Percentiles rank a stretch among this genome's conserved stretches.
Evolutionary conservation across 1,139 yeast species (phyloP).

Genomic region (Suhomyces panamericanus): DNA sequence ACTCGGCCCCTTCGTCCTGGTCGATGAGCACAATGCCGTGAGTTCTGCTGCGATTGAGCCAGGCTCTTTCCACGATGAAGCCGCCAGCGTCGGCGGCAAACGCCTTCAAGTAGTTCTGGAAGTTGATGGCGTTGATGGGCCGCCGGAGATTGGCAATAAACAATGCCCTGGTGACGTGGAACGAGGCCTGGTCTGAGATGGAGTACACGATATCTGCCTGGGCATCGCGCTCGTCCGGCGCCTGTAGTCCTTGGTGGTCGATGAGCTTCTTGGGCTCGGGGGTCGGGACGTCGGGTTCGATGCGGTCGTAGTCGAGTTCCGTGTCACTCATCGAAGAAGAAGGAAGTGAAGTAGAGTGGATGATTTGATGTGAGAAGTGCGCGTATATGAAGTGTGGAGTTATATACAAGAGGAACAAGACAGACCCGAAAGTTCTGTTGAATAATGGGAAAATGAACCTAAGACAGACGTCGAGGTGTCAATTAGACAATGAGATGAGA

Average conservation of each 20-base stretch:
- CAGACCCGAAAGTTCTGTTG: too few species aligned
- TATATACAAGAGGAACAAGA: too few species aligned
- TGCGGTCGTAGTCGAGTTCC: slow-evolving; percentile 20
- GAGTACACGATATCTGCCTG: slow-evolving; percentile 38
- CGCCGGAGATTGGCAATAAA: slow-evolving; percentile 44
- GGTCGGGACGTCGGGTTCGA: slow-evolving; percentile 11
- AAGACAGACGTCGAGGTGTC: too few species aligned
- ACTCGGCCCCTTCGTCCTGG: slow-evolving; percentile 40
- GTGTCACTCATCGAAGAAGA: slow-evolving; percentile 19
- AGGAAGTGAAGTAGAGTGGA: background rate
- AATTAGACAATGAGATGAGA: too few species aligned
- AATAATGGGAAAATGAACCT: too few species aligned
- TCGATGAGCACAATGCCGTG: slow-evolving; percentile 46
- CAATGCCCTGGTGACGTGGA: slow-evolving; percentile 42
- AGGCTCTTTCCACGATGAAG: slow-evolving; percentile 40
- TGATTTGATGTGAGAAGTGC: background rate
- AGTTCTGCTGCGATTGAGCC: slow-evolving; percentile 43
- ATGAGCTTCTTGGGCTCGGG: slow-evolving; percentile 16
- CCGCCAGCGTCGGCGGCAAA: slow-evolving; percentile 28
- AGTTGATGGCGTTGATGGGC: slow-evolving; percentile 38
- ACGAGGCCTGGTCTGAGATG: slow-evolving; percentile 29
- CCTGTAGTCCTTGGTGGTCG: slow-evolving; percentile 30
- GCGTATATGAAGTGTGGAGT: background rate
- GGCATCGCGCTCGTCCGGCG: slow-evolving; percentile 21
- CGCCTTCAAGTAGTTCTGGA: slow-evolving; percentile 35